Base-by-base conservation (phyloP, 2,329 filamentous ascomycete genomes). In the Pyrenophora teres region DNA sequence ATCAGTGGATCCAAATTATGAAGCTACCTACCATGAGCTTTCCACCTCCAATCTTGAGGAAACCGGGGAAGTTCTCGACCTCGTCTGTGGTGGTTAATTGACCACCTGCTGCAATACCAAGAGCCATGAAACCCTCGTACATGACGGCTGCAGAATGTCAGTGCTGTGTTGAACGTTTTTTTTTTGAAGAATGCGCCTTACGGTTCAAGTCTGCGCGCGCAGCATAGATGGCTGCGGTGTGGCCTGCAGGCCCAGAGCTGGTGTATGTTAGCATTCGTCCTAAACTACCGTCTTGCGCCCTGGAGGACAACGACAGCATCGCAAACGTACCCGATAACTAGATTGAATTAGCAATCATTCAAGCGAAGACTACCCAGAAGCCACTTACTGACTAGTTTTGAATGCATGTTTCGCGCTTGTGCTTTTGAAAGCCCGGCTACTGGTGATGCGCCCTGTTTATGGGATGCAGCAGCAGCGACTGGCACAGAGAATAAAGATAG, bases 61-160 rank as follows among this genome's bases (percentile, higher is more conserved):
- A 99, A 40, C 94, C 94, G 21, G 94, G 94, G 78, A 88, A 99
- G 83, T 99, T 99, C 81, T 99, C 94, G 54, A 99, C 87, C 64
- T 99, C 95, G 69, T 96, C 97, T 48, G 94, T 99, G 21, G 95
- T 99, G 48, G 95, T 99, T 64, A 99, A 83, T 82, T 99, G 94
- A 51, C 94, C 94, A 64, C 94, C 94, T 38, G 94, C 91, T 6
- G 94, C 94, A 68, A 95, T 96, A 70, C 93, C 94, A 72, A 97
- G 94, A 67, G 94, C 94, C 75, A 99, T 87, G 83, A 99, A 96
- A 65, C 94, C 94, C 80, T 99, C 94, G 74, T 97, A 99, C 64
- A 99, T 83, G 58, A 97, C 89, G 58, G 94, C 85, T 85, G 57
- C 30, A 32, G 3, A 47, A n/a, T 42, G 53, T 75, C 50, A 74